Conservation (phyloP, 768 basidiomycete species). For the Agrocybe praecox region DNA sequence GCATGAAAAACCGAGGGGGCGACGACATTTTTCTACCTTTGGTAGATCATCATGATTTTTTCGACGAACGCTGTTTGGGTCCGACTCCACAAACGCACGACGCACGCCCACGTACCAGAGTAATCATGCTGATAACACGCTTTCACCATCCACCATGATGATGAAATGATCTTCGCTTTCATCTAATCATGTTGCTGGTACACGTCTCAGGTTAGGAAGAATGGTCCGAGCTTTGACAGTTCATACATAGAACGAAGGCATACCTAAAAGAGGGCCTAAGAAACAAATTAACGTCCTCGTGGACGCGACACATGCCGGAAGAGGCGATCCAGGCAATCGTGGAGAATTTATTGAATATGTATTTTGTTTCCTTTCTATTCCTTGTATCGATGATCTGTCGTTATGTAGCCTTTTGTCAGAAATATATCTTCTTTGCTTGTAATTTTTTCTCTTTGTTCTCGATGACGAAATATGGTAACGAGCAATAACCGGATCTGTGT, state of each 20-base stretch:
- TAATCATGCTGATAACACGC: not conserved
- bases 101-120: not conserved
- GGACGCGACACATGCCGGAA: conserved; percentile 16
- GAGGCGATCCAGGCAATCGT: not conserved
- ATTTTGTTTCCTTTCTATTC: not conserved
- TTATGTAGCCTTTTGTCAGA: not conserved
- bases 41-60: not conserved
- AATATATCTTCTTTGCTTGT: not conserved
- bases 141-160: not conserved
- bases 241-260: not conserved
- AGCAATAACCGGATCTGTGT: conserved; percentile 1
- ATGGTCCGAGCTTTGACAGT: not conserved
- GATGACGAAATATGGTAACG: not conserved
- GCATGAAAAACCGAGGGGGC: not conserved
- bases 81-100: not conserved
- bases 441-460: not conserved
- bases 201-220: not conserved
- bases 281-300: conserved; percentile 4
- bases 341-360: not conserved
- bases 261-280: not conserved
- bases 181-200: not conserved
- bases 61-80: not conserved
- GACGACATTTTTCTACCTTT: no score
- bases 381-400: not conserved
- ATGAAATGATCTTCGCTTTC: no score